Evolutionary conservation across 768 basidiomycete genomes (phyloP).

Genomic region (Russula sp.): DNA sequence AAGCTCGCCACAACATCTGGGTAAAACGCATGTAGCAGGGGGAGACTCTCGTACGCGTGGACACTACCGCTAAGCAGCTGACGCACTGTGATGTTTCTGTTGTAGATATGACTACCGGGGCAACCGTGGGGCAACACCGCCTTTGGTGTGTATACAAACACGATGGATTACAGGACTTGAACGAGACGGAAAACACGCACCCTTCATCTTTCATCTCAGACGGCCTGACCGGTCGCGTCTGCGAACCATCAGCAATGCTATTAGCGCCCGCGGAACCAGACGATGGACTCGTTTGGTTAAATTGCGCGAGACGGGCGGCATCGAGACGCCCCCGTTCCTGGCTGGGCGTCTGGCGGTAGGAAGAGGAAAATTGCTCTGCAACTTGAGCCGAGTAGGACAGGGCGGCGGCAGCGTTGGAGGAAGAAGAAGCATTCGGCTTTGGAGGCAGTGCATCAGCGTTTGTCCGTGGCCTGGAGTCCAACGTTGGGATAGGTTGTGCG

Average conservation of each 20-base stretch:
- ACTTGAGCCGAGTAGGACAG: slow-evolving; percentile 58
- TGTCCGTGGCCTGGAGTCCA: slow-evolving; percentile 1
- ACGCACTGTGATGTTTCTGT: background rate
- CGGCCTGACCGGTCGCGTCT: slow-evolving; percentile 56
- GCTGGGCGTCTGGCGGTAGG: slow-evolving; percentile 57
- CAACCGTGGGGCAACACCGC: background rate
- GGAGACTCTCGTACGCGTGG: slow-evolving; percentile 13
- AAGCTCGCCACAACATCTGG: slow-evolving; percentile 19
- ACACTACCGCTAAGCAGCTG: slow-evolving; percentile 19
- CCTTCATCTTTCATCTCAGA: slow-evolving; percentile 98
- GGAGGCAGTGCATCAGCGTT: slow-evolving; percentile 12
- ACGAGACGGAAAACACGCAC: slow-evolving; percentile 49
- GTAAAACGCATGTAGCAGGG: slow-evolving; percentile 20
- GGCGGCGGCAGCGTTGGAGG: slow-evolving; percentile 20
- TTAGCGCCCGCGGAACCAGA: background rate
- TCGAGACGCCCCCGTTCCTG: slow-evolving; percentile 47
- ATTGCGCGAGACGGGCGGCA: slow-evolving; percentile 12
- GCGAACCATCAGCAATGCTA: background rate
- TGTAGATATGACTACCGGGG: slow-evolving; percentile 3
- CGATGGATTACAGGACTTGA: background rate
- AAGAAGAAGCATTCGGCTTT: slow-evolving; percentile 1
- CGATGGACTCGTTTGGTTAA: slow-evolving; percentile 7
- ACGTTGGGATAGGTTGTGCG: slow-evolving; percentile 2
- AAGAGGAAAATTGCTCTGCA: slow-evolving; percentile 56
- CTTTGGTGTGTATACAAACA: background rate